phyloP scores from a whole-genome alignment of 1,284 basidiomycete species.

The Apiotrichum siamense region DNA sequence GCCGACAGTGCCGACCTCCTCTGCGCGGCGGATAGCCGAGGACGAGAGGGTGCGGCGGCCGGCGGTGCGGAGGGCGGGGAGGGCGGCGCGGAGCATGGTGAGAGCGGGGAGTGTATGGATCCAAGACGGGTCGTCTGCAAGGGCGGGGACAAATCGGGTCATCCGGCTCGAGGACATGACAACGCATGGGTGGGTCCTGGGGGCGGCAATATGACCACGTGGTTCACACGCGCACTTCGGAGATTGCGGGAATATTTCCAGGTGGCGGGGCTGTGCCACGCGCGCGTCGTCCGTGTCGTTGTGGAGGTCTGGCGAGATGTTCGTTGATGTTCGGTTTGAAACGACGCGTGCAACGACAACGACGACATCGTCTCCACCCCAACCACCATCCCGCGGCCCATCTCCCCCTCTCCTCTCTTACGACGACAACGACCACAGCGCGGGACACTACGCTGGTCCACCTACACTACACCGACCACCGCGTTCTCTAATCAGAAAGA shows the following conservation, averaged over 20 bases:
- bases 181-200: too few species aligned
- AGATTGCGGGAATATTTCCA: not conserved
- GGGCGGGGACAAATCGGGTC: too few species aligned
- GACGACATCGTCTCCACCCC: not conserved
- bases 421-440: not conserved
- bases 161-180: too few species aligned
- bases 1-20: slow-evolving; percentile 56
- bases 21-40: slow-evolving; percentile 49
- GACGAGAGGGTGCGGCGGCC: slow-evolving; percentile 45
- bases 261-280: not conserved
- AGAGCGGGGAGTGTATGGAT: not conserved
- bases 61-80: slow-evolving; percentile 1
- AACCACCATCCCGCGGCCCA: not conserved
- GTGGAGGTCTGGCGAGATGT: not conserved
- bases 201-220: too few species aligned
- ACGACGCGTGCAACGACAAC: not conserved
- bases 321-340: slow-evolving; percentile 5
- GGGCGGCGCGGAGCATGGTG: slow-evolving; percentile 6
- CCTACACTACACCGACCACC: too few species aligned
- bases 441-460: too few species aligned
- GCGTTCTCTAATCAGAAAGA: too few species aligned
- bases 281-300: slow-evolving; percentile 1
- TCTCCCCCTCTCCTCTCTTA: not conserved
- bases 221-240: not conserved
- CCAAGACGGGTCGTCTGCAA: too few species aligned